Base-by-base conservation (phyloP, 2,329 filamentous ascomycete genomes). In the Geosmithia flava region DNA sequence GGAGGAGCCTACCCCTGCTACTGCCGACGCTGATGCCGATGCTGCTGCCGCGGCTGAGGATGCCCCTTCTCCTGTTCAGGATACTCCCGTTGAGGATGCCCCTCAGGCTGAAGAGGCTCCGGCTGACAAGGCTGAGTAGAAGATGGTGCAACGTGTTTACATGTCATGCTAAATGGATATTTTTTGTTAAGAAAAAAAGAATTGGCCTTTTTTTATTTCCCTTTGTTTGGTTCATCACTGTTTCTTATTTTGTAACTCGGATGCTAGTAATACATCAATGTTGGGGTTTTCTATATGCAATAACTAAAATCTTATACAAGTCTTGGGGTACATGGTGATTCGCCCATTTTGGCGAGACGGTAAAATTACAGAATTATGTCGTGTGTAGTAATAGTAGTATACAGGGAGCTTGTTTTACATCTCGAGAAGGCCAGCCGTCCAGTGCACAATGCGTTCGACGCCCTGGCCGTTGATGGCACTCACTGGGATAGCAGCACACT, bases 381-480 rank as follows among this genome's bases (percentile, higher is more conserved):
- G 19, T 23, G 17, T 20, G 27, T 13, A 20, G n/a, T 20, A 7
- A 42, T 8, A n/a, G n/a, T n/a, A n/a, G 23, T 27, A 27, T 27
- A 27, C 23, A 27, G 23, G 8, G 23, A 8, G 4, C 33, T 37
- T 11, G 33, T 37, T 37, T 44, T 23, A 44, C 20, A 44, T 19
- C 47, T 83, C 76, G 49, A 91, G 65, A 49, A 91, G 61, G 16
- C 79, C 78, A 46, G 89, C 75, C 2, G 82, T 84, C 70, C 85
- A 80, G 56, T 87, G 80, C 19, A 86, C 75, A 49, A 93, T 80
- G 43, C 75, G 71, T 47, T 88, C 80, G 8, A 95, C 82, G 3
- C 91, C 90, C 61, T 96, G 82, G 5, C 85, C 87, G 50, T 83
- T 78, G 52, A 96, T 94, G 45, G 91, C 93, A 62, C 90, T 95